Conservation (phyloP, 2,329 filamentous ascomycete genomes). For the Xylaria sp. region DNA sequence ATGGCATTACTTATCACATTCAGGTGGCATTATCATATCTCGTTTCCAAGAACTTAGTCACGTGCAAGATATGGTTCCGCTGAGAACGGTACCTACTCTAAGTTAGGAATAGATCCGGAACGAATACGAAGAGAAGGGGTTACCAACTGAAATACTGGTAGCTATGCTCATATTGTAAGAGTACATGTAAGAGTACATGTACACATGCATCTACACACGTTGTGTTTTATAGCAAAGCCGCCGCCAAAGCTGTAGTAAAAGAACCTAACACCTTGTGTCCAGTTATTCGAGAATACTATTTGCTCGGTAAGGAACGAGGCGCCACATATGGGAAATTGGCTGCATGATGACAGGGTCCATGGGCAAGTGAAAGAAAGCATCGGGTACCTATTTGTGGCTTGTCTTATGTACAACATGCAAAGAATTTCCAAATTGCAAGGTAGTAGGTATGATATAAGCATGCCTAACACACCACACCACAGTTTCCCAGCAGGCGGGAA, state of each 20-base stretch:
- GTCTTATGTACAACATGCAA: too few relatives aligned
- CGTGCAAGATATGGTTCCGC: not conserved
- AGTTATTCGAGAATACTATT: slow-evolving; percentile 8
- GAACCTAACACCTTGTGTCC: too few relatives aligned
- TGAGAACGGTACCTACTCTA: not conserved
- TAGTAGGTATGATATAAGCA: not conserved
- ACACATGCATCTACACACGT: not conserved
- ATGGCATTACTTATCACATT: too few relatives aligned
- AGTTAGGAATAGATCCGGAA: not conserved
- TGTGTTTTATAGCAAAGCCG: not conserved
- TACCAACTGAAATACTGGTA: not conserved
- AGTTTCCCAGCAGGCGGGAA: not conserved
- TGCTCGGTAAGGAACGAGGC: slow-evolving; percentile 11
- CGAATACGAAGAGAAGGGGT: slow-evolving; percentile 2
- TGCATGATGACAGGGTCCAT: slow-evolving; percentile 18
- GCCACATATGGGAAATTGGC: slow-evolving; percentile 23
- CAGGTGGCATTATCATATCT: too few relatives aligned
- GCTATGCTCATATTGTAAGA: too few relatives aligned
- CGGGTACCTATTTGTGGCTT: too few relatives aligned
- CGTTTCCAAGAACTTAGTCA: too few relatives aligned
- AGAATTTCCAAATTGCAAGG: not conserved
- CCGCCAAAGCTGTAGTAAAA: not conserved
- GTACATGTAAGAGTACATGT: too few relatives aligned
- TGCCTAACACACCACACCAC: not conserved
- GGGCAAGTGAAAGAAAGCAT: not conserved